These are phyloP conservation scores for Blyttiomyces sp. DNA, from an alignment of 371 early-diverging fungal species.

Conservation along the genomic window DNA sequence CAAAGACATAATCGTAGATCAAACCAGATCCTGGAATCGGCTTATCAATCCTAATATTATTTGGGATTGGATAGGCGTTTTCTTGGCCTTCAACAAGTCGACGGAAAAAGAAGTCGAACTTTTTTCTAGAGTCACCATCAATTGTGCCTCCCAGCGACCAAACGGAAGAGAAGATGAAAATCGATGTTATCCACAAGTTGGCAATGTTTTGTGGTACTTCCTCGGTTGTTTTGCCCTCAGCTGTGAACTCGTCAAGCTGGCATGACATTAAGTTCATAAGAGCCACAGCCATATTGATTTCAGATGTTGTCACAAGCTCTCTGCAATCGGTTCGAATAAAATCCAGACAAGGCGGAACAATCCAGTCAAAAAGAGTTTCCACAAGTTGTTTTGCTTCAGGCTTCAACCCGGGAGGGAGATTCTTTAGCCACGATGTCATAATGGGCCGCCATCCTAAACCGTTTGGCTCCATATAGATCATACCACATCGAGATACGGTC, in stretches of 20 bases:
- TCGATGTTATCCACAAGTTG: conserved; percentile 36
- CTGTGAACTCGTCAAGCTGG: conserved; percentile 46
- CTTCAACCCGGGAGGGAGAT: conserved; percentile 31
- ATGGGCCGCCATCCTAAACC: conserved; percentile 52
- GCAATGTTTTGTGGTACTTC: conserved; percentile 39
- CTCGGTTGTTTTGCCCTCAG: conserved; percentile 3
- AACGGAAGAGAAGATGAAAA: conserved; percentile 46
- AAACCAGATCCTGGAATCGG: conserved; percentile 44
- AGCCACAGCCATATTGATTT: conserved; percentile 42
- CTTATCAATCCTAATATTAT: conserved; percentile 42
- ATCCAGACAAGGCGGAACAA: conserved; percentile 44
- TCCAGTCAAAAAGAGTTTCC: conserved; percentile 46
- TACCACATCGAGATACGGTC: conserved; percentile 61
- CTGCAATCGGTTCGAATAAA: conserved; percentile 40
- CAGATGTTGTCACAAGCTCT: conserved; percentile 45
- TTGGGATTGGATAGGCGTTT: conserved; percentile 37
- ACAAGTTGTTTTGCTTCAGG: conserved; percentile 36
- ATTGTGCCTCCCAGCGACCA: conserved; percentile 58
- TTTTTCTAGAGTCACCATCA: conserved; percentile 46
- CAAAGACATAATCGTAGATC: conserved; percentile 54
- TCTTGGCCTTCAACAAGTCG: conserved; percentile 36
- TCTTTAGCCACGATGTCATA: conserved; percentile 48
- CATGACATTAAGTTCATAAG: conserved; percentile 51
- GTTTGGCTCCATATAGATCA: conserved; percentile 59
- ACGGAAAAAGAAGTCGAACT: conserved; percentile 49